Evolutionary conservation across 495 filamentous ascomycete species (phyloP), one percentile per base, ranked within the genome.

Genomic region (Neurospora tetrasperma): DNA sequence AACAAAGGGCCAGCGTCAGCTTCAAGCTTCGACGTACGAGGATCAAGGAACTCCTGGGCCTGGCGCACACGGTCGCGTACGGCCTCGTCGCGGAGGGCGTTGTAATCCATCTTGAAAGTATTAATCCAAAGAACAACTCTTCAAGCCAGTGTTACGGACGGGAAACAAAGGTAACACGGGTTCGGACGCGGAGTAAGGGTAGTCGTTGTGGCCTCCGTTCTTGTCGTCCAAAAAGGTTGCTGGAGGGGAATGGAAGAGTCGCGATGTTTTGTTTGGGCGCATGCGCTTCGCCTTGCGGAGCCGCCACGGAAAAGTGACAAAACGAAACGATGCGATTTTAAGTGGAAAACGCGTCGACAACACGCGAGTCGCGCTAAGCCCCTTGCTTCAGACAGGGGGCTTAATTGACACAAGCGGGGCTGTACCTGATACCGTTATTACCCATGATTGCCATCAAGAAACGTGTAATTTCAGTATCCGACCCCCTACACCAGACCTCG

Each of bases 1-100:
- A 54, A 54, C n/a, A 27, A 54, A 20, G 20, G 11, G 46, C 20
- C 20, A 27, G 20, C n/a, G 16, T 31, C 14, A 46, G 35, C 48
- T 69, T 27, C 44, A 48, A 70, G 39, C 7, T 27, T 23, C n/a
- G 2, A 7, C 5, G 74, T 86, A 95, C 92, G 88, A 40, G 93
- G 93, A 84, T 96, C 93, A 44, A 97, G 89, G 80, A 97, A 96
- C 76, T 96, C 93, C 73, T 89, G 85, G 39, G 92, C 93, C 73
- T 90, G 88, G 75, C 92, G 90, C 80, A 96, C 86, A 74, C 93
- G 91, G 83, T 96, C 90, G 75, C 89, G 86, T 75, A 91, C 89
- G 74, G 90, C 91, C 83, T 96, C 92, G 86, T 97, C 93, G 78
- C 90, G 89, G 78, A 94, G 89, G 77, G 89, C 88, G 74, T 87